Conservation (phyloP, 2,329 filamentous ascomycete genomes). For the Aureobasidium pullulans region DNA sequence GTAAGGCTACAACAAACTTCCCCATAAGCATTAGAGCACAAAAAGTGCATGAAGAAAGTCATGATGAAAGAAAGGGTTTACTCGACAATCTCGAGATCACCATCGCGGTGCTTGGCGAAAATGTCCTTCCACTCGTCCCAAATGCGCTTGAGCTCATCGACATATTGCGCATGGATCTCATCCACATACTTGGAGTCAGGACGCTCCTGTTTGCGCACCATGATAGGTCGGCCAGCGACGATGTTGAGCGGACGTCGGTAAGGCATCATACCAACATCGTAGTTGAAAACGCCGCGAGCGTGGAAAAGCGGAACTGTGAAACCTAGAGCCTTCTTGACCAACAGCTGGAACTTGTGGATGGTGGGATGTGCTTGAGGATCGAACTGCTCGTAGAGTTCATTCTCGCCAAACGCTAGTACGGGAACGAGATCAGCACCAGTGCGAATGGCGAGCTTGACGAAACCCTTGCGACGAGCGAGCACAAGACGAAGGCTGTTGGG, state of each 20-base stretch:
- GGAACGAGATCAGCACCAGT: conserved; percentile 92
- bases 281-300: conserved; percentile 86
- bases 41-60: neutral
- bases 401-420: conserved; percentile 88
- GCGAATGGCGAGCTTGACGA: conserved; percentile 85
- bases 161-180: conserved; percentile 69
- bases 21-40: neutral
- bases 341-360: conserved; percentile 73
- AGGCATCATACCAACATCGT: conserved; percentile 93
- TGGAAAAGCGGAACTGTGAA: conserved; percentile 91
- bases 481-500: conserved; percentile 72
- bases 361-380: conserved; percentile 67
- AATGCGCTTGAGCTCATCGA: conserved; percentile 63
- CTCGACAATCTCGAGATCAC: conserved; percentile 61
- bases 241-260: conserved; percentile 83
- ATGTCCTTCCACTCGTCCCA: conserved; percentile 74
- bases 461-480: conserved; percentile 77
- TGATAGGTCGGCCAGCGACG: conserved; percentile 77
- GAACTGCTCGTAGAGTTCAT: conserved; percentile 90
- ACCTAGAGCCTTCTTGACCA: conserved; percentile 77
- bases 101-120: conserved; percentile 56
- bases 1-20: neutral
- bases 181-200: conserved; percentile 72
- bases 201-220: conserved; percentile 55
- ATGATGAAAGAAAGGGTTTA: conserved; percentile 24